phyloP scores from a whole-genome alignment of 106 monocot genomes.

The Xerophyta viscosa region DNA sequence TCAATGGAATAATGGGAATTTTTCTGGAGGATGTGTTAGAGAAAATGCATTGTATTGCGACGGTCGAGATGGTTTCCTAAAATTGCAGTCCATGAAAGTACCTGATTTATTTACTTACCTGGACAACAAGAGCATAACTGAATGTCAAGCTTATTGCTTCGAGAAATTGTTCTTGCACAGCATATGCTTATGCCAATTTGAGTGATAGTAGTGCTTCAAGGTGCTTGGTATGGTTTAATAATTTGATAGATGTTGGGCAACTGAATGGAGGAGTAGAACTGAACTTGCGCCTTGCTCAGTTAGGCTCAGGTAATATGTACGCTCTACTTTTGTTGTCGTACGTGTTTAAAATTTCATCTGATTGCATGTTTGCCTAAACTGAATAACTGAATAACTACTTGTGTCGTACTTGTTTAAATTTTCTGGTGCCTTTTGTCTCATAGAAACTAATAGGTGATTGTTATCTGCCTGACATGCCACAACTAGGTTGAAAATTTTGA shows the following conservation, averaged over 20 bases:
- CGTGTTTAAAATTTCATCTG: too few relatives aligned
- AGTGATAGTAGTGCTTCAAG: background rate
- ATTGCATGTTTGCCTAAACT: too few relatives aligned
- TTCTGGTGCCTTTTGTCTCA: too few relatives aligned
- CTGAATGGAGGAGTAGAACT: slow-evolving; percentile 5
- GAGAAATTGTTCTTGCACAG: slow-evolving; percentile 14
- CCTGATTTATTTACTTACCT: background rate
- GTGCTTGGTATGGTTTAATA: slow-evolving; percentile 25
- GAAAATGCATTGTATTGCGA: slow-evolving; percentile 5
- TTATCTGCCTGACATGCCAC: too few relatives aligned
- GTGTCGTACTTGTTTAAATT: too few relatives aligned
- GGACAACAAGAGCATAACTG: background rate
- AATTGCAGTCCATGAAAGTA: slow-evolving; percentile 8
- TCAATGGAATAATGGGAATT: slow-evolving; percentile 7
- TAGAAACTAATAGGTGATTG: too few relatives aligned
- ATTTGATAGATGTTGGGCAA: slow-evolving; percentile 12
- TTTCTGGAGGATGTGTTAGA: slow-evolving; percentile 20
- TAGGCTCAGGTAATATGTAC: background rate
- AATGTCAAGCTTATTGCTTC: slow-evolving; percentile 17
- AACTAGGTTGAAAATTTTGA: too few relatives aligned
- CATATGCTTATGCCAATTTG: slow-evolving; percentile 14
- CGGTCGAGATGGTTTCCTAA: slow-evolving; percentile 8
- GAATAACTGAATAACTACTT: background rate
- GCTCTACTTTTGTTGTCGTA: too few relatives aligned
- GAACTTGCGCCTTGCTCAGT: slow-evolving; percentile 10